Conservation (phyloP, 176 grass and related monocot species). For the Avena insularis region DNA sequence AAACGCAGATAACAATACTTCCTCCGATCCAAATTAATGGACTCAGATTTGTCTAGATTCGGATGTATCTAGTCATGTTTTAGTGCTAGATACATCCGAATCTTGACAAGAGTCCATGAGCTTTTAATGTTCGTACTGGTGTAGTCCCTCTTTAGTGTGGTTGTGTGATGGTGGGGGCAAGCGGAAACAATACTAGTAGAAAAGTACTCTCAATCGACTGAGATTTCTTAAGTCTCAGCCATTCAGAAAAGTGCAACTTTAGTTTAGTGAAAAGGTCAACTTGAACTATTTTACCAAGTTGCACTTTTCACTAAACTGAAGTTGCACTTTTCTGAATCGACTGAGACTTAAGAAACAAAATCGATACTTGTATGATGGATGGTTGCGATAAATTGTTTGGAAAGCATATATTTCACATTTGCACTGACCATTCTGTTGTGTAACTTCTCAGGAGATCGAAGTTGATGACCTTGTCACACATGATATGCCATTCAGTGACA, state of each 20-base stretch:
- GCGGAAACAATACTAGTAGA: slow-evolving; percentile 16
- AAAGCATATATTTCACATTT: slow-evolving; percentile 34
- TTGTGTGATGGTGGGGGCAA: not conserved
- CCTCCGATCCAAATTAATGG: too few relatives aligned
- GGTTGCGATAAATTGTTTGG: not conserved
- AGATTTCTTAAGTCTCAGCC: not conserved
- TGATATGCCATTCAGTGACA: slow-evolving; percentile 78
- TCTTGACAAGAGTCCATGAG: not conserved
- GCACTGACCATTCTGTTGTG: slow-evolving; percentile 27
- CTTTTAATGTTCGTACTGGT: slow-evolving; percentile 1
- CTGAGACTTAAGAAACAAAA: not conserved
- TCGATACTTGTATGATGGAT: not conserved
- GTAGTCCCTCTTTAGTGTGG: slow-evolving; percentile 6
- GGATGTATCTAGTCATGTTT: too few relatives aligned
- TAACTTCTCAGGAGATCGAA: slow-evolving; percentile 79
- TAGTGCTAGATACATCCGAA: too few relatives aligned
- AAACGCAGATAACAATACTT: not conserved
- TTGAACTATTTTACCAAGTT: not conserved
- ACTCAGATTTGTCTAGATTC: too few relatives aligned
- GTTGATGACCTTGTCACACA: slow-evolving; percentile 83
- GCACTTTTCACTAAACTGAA: not conserved
- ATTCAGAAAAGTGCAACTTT: not conserved
- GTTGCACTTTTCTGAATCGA: not conserved
- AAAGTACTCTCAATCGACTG: not conserved
- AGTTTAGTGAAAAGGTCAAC: not conserved